Evolutionary conservation across 225 moss, liverwort and hornwort species (phyloP).

Genomic region (Marchantia polymorpha): DNA sequence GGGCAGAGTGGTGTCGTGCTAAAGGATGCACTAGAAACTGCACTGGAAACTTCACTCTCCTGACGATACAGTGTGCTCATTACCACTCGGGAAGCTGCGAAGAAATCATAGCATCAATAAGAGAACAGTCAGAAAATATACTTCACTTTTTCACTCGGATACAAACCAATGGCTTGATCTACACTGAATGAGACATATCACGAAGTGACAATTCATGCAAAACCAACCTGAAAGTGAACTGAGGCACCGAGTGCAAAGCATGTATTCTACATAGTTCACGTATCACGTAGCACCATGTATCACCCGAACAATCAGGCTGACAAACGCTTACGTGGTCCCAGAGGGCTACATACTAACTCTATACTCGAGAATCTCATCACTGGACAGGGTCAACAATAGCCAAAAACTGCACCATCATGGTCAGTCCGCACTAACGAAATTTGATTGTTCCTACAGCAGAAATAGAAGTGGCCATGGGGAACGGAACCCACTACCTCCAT

Average conservation of each 20-base stretch:
- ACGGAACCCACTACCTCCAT: background rate
- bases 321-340: background rate
- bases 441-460: background rate
- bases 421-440: background rate
- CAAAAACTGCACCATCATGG: background rate
- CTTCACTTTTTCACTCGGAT: background rate
- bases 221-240: background rate
- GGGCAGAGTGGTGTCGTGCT: conserved; percentile 18
- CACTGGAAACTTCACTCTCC: background rate
- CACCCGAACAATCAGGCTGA: background rate
- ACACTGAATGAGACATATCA: background rate
- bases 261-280: background rate
- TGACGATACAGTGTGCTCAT: too few relatives aligned
- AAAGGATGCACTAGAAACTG: conserved; percentile 8
- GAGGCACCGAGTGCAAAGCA: background rate
- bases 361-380: background rate
- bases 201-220: conserved; percentile 10
- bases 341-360: background rate
- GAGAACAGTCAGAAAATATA: background rate
- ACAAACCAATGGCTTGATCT: background rate
- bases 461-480: background rate
- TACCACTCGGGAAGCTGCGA: background rate
- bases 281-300: background rate
- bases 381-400: background rate
- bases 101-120: background rate